Evolutionary conservation across 1,284 basidiomycete species (phyloP).

Genomic region (Boletus smithii): DNA sequence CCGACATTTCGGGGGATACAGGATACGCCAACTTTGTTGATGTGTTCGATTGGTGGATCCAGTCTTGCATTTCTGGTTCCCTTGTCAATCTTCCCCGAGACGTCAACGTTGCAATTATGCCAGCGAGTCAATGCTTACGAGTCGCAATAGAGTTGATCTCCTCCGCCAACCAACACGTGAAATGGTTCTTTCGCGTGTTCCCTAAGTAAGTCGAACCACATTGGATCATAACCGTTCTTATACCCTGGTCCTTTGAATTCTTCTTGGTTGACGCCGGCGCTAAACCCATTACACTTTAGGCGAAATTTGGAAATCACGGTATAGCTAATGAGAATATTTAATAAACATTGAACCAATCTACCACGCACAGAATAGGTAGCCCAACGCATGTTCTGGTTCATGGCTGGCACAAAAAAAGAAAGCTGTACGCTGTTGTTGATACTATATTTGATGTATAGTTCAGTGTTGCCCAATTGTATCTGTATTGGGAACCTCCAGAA

Average conservation of each 20-base stretch:
- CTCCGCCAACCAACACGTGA: constrained; percentile 83
- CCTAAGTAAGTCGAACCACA: constrained; percentile 88
- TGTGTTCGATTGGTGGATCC: constrained; percentile 69
- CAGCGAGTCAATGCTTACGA: constrained; percentile 38
- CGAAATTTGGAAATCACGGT: not conserved
- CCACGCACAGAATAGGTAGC: constrained; percentile 78
- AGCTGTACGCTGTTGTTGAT: constrained; percentile 78
- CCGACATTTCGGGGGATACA: constrained; percentile 71
- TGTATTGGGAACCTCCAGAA: constrained; percentile 95
- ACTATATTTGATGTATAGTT: constrained; percentile 80
- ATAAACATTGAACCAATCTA: constrained; percentile 19
- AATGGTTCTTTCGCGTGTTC: constrained; percentile 81
- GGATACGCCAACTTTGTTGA: constrained; percentile 61
- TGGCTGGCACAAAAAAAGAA: constrained; percentile 82
- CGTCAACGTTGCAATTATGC: constrained; percentile 2
- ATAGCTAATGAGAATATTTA: not conserved
- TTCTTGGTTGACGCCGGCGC: constrained; percentile 74
- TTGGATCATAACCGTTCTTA: constrained; percentile 78
- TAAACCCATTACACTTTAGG: constrained; percentile 78
- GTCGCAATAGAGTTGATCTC: constrained; percentile 83
- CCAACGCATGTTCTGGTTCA: constrained; percentile 87
- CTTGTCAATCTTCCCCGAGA: constrained; percentile 51
- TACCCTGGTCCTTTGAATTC: constrained; percentile 75
- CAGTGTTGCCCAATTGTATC: constrained; percentile 68
- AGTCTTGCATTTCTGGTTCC: constrained; percentile 78